These are phyloP conservation scores for Barnettozyma wickerhamii DNA, from an alignment of 805 yeast genomes.

Conservation along the genomic window DNA sequence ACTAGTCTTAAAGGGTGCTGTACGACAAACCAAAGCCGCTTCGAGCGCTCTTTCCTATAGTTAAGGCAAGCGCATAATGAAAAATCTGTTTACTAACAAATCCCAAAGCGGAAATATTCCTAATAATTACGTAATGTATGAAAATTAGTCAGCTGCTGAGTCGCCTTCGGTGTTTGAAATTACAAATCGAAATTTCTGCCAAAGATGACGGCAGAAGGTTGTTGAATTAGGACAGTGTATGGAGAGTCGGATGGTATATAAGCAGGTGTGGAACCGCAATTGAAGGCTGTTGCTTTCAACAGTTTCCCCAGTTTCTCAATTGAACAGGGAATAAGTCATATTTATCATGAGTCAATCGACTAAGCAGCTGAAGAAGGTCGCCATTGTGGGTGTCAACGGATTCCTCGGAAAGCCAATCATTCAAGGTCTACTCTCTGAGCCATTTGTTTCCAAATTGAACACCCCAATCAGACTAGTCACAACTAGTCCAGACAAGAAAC, in stretches of 20 bases:
- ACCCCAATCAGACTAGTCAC: constrained; percentile 51
- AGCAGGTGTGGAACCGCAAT: too few species aligned
- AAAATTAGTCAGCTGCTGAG: too few species aligned
- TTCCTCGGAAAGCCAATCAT: constrained; percentile 44
- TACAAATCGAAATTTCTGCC: neutral
- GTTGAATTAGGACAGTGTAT: too few species aligned
- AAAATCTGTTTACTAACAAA: neutral
- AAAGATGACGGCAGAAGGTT: too few species aligned
- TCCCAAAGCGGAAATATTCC: neutral
- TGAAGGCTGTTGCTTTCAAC: too few species aligned
- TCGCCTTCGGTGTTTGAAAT: neutral
- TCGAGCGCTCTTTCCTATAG: too few species aligned
- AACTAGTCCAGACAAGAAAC: constrained; percentile 13
- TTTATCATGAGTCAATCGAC: neutral
- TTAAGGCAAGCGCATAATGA: too few species aligned
- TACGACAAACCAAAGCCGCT: neutral
- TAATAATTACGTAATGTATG: too few species aligned
- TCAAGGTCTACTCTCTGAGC: constrained; percentile 39
- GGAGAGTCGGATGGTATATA: too few species aligned
- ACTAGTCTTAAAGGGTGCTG: neutral
- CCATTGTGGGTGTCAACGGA: constrained; percentile 52
- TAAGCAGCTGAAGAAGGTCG: constrained; percentile 32
- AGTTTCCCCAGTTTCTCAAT: too few species aligned
- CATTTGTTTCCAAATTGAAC: constrained; percentile 37
- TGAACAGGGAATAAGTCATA: neutral